Conservation (phyloP, 805 yeast genomes). For the Saccharomyces kudriavzevii region DNA sequence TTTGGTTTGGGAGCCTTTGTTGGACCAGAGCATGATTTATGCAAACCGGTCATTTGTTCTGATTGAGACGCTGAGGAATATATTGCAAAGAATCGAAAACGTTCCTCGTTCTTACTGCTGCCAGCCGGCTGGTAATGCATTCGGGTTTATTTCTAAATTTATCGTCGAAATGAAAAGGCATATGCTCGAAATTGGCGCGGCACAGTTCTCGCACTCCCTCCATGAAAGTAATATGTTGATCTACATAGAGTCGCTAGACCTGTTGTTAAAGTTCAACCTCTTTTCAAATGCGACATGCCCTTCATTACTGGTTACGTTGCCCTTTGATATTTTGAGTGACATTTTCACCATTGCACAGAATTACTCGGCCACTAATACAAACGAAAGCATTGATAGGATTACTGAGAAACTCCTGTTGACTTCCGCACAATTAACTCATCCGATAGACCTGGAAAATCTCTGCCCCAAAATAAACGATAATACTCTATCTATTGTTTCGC, state of each 20-base stretch:
- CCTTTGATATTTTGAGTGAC: not conserved
- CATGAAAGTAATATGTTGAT: not conserved
- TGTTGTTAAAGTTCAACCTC: not conserved
- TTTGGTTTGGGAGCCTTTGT: not conserved
- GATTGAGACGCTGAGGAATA: slow-evolving; percentile 1
- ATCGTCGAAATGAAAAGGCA: not conserved
- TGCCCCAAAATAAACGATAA: not conserved
- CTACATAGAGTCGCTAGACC: not conserved
- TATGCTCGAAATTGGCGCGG: not conserved
- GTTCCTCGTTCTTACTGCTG: not conserved
- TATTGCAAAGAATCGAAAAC: not conserved
- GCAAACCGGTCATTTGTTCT: not conserved
- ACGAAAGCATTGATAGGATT: not conserved
- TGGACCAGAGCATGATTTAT: slow-evolving; percentile 1
- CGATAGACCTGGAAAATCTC: not conserved
- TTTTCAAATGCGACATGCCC: not conserved
- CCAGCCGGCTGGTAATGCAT: not conserved
- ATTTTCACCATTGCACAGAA: not conserved
- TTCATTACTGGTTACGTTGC: not conserved
- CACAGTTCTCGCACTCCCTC: not conserved
- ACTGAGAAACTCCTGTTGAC: not conserved
- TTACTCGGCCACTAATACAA: not conserved
- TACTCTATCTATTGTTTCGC: slow-evolving; percentile 3
- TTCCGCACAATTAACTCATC: not conserved
- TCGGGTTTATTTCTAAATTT: not conserved